Conservation (phyloP, 192 early-diverging fungal genomes). For the Coemansia aciculifera region DNA sequence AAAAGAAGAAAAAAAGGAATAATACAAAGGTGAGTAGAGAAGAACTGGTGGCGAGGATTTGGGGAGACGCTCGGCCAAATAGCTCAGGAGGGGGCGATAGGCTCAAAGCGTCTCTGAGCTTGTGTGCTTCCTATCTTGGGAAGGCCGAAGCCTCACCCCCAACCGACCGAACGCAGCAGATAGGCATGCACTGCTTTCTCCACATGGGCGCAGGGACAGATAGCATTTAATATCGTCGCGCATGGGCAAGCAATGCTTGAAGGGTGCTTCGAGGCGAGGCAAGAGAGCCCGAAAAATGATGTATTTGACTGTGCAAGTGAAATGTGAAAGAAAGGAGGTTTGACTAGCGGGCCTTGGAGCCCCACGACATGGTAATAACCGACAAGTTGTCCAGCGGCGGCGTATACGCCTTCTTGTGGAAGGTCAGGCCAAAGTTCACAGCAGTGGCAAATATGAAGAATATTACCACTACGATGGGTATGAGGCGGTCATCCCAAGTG, state of each 20-base stretch:
- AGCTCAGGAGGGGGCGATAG: constrained; percentile 1
- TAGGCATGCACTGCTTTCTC: neutral
- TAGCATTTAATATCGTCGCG: neutral
- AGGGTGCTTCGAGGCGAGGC: neutral
- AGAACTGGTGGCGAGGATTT: neutral
- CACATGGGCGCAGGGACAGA: neutral
- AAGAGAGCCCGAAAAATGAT: neutral
- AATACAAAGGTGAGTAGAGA: constrained; percentile 4
- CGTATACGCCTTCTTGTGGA: constrained; percentile 55
- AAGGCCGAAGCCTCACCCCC: neutral
- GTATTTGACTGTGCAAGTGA: neutral
- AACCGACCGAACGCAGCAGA: constrained; percentile 1
- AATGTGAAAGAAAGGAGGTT: neutral
- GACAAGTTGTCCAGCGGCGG: constrained; percentile 53
- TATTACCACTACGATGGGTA: constrained; percentile 49
- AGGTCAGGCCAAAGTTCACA: constrained; percentile 58
- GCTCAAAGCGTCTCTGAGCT: neutral
- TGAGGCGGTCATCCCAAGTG: constrained; percentile 51
- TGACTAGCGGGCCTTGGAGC: constrained; percentile 15
- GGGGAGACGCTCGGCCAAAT: constrained; percentile 5
- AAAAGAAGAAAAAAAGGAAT: neutral
- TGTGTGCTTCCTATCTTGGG: neutral
- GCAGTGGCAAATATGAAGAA: constrained; percentile 54
- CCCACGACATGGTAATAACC: constrained; percentile 60
- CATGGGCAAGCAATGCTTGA: neutral